Evolutionary conservation across 2,329 filamentous ascomycete species (phyloP).

Genomic region (Aureobasidium sp.): DNA sequence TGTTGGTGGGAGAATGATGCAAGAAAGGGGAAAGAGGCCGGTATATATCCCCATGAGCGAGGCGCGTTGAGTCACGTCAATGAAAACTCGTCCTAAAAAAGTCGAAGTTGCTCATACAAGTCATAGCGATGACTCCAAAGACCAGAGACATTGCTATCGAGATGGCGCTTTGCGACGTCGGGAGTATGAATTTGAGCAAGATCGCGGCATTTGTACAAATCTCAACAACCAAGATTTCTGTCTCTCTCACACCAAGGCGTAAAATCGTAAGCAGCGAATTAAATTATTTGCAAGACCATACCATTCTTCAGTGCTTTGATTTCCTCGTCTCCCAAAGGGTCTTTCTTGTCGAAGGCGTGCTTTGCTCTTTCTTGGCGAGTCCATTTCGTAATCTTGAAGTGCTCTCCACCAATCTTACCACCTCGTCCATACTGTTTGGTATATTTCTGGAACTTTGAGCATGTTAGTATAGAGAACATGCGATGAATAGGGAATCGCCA

Average conservation of each 20-base stretch:
- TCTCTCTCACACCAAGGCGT: background rate
- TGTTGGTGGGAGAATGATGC: background rate
- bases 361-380: background rate
- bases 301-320: constrained; percentile 1
- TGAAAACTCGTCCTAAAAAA: too few species aligned
- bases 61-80: too few species aligned
- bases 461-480: background rate
- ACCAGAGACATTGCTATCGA: background rate
- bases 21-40: too few species aligned
- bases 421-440: background rate
- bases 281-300: constrained; percentile 12
- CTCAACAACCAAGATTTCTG: too few species aligned
- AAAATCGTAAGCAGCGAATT: background rate
- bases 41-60: too few species aligned
- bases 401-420: background rate
- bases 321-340: background rate
- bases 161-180: background rate
- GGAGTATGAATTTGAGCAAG: background rate
- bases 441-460: background rate
- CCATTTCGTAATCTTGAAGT: background rate
- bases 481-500: background rate
- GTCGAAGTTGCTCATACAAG: background rate
- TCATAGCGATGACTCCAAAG: background rate
- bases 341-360: background rate
- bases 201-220: background rate